Conservation (phyloP, 139 green algal species). For the Micractinium sp. region DNA sequence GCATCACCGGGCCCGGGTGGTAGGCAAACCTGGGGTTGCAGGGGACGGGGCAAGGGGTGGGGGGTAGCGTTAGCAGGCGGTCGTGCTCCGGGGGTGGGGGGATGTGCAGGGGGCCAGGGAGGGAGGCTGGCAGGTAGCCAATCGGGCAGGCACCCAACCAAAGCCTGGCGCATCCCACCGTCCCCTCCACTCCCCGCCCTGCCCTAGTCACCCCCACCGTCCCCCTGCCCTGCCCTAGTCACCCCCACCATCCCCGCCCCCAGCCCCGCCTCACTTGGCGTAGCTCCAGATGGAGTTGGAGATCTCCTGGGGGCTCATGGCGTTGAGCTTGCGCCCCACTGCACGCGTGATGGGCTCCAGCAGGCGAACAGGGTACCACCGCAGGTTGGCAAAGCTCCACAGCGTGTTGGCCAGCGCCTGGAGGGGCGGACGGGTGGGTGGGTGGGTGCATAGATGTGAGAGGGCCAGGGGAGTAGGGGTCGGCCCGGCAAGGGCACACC, state of each 20-base stretch:
- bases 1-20: conserved; percentile 56
- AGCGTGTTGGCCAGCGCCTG: conserved; percentile 57
- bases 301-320: conserved; percentile 51
- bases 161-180: not conserved
- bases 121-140: not conserved
- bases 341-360: conserved; percentile 39
- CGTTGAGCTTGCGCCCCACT: conserved; percentile 20
- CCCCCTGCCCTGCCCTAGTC: not conserved
- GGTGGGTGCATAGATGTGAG: not conserved
- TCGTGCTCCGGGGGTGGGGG: not conserved
- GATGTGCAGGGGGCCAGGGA: not conserved
- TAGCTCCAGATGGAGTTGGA: conserved; percentile 38
- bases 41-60: not conserved
- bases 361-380: conserved; percentile 51
- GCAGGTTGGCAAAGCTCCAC: conserved; percentile 52
- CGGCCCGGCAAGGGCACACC: not conserved
- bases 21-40: conserved; percentile 38
- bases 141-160: too few relatives aligned
- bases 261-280: conserved; percentile 16
- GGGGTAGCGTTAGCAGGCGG: not conserved
- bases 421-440: not conserved
- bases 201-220: too few relatives aligned
- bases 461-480: not conserved
- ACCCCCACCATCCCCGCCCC: not conserved
- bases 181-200: not conserved